These are phyloP conservation scores for Clavispora asparagi DNA, from an alignment of 805 yeast genomes.

Conservation along the genomic window DNA sequence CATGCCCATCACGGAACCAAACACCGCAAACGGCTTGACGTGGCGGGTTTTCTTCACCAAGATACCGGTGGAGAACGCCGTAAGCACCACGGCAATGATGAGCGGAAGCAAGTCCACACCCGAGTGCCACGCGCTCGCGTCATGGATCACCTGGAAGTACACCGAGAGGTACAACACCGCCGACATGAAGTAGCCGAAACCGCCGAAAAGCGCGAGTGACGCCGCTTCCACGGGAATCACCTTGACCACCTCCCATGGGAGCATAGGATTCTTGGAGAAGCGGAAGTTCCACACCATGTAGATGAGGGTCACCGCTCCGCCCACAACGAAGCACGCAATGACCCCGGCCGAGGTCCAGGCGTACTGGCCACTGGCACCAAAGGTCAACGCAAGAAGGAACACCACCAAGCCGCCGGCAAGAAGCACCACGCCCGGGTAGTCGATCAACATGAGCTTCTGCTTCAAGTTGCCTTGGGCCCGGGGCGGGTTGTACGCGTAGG, in stretches of 20 bases:
- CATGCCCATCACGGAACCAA: slow-evolving; percentile 30
- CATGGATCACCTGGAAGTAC: slow-evolving; percentile 48
- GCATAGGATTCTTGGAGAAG: slow-evolving; percentile 14
- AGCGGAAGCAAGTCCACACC: slow-evolving; percentile 44
- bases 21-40: slow-evolving; percentile 37
- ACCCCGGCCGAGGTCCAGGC: slow-evolving; percentile 21
- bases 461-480: slow-evolving; percentile 6
- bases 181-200: slow-evolving; percentile 17
- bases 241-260: slow-evolving; percentile 14
- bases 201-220: slow-evolving; percentile 8
- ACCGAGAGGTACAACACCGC: slow-evolving; percentile 28
- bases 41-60: slow-evolving; percentile 31
- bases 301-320: slow-evolving; percentile 13
- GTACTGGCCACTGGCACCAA: slow-evolving; percentile 16
- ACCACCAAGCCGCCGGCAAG: slow-evolving; percentile 18
- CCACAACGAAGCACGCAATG: slow-evolving; percentile 19
- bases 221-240: slow-evolving; percentile 13
- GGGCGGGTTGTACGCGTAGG: slow-evolving; percentile 19
- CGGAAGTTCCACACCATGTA: slow-evolving; percentile 17
- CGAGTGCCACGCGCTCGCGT: slow-evolving; percentile 36
- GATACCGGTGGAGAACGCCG: slow-evolving; percentile 35
- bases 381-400: slow-evolving; percentile 20
- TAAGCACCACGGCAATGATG: slow-evolving; percentile 33
- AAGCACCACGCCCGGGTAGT: slow-evolving; percentile 18
- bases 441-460: slow-evolving; percentile 14